Conservation (phyloP, 805 yeast species). For the Saccharomycopsis fodiens region DNA sequence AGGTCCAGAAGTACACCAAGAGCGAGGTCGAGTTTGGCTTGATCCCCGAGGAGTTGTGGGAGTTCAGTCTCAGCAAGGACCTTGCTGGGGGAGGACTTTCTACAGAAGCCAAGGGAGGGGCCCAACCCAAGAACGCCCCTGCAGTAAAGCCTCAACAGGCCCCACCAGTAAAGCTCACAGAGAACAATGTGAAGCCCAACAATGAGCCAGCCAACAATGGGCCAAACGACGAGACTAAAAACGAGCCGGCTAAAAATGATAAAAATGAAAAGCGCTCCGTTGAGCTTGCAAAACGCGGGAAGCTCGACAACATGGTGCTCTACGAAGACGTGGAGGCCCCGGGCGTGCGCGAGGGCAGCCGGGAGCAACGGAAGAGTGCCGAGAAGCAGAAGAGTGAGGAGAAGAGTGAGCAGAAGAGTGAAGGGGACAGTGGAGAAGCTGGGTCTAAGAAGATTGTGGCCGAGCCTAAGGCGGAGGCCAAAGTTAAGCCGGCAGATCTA, state of each 20-base stretch:
- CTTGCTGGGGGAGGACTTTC: constrained; percentile 31
- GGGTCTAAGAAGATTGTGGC: no score
- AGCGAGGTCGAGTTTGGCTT: constrained; percentile 67
- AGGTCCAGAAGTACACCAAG: constrained; percentile 44
- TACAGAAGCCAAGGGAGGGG: constrained; percentile 16
- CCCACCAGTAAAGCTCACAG: constrained; percentile 13
- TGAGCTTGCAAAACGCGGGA: not conserved
- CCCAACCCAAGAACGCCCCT: constrained; percentile 17
- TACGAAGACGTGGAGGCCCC: no score
- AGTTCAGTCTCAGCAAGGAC: constrained; percentile 40
- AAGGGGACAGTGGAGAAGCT: no score
- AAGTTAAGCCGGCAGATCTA: not conserved
- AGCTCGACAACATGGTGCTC: not conserved
- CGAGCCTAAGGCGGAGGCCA: not conserved
- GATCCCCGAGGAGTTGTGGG: constrained; percentile 58
- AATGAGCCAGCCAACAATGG: not conserved
- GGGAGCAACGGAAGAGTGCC: not conserved
- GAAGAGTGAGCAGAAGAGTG: no score
- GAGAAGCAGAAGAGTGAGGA: not conserved
- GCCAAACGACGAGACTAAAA: not conserved
- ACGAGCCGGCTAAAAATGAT: not conserved
- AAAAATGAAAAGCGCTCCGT: not conserved
- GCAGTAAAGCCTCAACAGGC: no score
- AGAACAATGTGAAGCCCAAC: not conserved
- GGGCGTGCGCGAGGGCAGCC: not conserved